Evolutionary conservation across 306 rosid species (phyloP), one percentile per base, ranked within the genome.

Genomic region (Luffa acutangula): DNA sequence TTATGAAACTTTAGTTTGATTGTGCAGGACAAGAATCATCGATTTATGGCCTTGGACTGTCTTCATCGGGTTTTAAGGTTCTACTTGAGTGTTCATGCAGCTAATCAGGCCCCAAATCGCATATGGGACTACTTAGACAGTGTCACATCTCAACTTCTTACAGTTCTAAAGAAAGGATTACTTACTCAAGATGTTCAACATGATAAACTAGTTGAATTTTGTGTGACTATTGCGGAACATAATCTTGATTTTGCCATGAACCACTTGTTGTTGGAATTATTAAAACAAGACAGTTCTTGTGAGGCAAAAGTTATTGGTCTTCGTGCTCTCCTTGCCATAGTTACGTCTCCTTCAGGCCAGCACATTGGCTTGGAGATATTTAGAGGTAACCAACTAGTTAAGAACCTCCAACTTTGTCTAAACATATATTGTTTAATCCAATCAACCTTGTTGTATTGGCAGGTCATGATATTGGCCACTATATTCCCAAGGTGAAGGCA

Each of bases 281-380:
- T 96, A 79, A 96, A 91, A 88, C 98, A 87, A 89, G 98, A 96
- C 78, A 90, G 94, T 88, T 88, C 89, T 59, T 91, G 99, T 81
- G 99, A 96, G 86, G 99, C 96, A 9, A 96, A 96, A 89, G 99
- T 96, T 81, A 96, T 96, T 82, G 99, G 98, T 80, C 99, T 96
- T 53, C 99, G 98, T 80, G 92, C 97, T 82, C 90, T 96, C 89
- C 98, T 90, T 84, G 97, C 94, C 78, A 96, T 93, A 82, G 99
- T 96, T 76, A 86, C 88, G 90, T 85, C 92, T 59, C 98, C 98
- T 88, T 85, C 94, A 75, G 89, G 97, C 89, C 90, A 82, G 87
- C 88, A 86, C 82, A 89, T 89, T 78, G 98, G 98, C 75, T 83
- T 91, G 92, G 97, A 93, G 79, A 90, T 88, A 76, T 90, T 93